Percentiles rank a stretch among this genome's conserved stretches.
Conservation (phyloP, 768 basidiomycete species). For the Crucibulum laeve region DNA sequence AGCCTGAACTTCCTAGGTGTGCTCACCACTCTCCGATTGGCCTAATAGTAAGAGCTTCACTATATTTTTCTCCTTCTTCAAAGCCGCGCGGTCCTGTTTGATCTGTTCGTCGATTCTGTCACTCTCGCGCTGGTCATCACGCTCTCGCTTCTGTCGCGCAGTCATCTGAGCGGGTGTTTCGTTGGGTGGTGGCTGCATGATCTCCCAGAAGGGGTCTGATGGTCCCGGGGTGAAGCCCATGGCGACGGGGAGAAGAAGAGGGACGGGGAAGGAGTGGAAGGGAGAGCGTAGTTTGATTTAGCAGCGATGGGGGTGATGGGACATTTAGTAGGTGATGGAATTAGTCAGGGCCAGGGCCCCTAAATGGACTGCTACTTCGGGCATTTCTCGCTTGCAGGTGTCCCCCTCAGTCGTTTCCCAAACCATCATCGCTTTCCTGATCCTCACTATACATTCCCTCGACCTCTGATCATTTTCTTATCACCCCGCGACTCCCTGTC, state of each 20-base stretch:
- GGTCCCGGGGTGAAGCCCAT: slow-evolving; percentile 33
- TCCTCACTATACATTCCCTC: too few species aligned
- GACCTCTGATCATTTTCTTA: too few species aligned
- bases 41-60: slow-evolving; percentile 62
- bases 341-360: background rate
- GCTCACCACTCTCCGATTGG: slow-evolving; percentile 62
- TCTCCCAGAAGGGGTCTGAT: slow-evolving; percentile 38
- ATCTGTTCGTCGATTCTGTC: slow-evolving; percentile 62
- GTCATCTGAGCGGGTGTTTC: slow-evolving; percentile 49
- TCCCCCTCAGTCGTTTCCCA: too few species aligned
- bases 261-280: slow-evolving; percentile 9
- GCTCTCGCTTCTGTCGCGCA: slow-evolving; percentile 40
- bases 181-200: slow-evolving; percentile 45
- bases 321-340: background rate
- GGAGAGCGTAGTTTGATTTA: background rate
- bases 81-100: slow-evolving; percentile 37
- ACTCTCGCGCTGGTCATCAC: slow-evolving; percentile 41
- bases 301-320: slow-evolving; percentile 1
- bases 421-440: too few species aligned
- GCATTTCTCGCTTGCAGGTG: too few species aligned
- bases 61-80: slow-evolving; percentile 41
- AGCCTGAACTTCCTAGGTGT: slow-evolving; percentile 1
- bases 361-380: too few species aligned
- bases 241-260: slow-evolving; percentile 7
- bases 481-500: too few species aligned